phyloP scores from a whole-genome alignment of 768 basidiomycete genomes.

The Psilocybe cyanescens region DNA sequence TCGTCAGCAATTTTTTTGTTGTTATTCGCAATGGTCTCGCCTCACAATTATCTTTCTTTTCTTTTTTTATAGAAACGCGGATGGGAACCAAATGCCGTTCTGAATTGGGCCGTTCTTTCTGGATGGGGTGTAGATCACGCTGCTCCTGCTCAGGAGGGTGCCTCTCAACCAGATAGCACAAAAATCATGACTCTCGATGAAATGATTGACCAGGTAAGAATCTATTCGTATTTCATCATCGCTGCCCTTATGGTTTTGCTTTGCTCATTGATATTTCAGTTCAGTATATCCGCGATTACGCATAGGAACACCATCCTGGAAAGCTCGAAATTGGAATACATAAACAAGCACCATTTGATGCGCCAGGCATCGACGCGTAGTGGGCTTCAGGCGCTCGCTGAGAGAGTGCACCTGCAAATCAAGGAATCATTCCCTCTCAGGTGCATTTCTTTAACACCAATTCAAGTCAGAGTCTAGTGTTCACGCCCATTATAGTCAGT shows the following conservation, averaged over 20 bases:
- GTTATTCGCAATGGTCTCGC: conserved; percentile 19
- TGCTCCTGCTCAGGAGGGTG: conserved; percentile 19
- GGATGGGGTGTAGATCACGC: conserved; percentile 73
- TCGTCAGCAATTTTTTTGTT: conserved; percentile 56
- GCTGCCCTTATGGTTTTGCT: neutral
- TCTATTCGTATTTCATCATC: neutral
- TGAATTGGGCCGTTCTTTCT: conserved; percentile 95
- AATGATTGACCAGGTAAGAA: conserved; percentile 57
- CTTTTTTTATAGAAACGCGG: conserved; percentile 62
- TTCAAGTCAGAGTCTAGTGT: neutral
- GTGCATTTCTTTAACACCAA: conserved; percentile 32
- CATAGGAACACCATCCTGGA: conserved; percentile 87
- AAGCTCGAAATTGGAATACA: conserved; percentile 75
- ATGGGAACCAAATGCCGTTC: conserved; percentile 87
- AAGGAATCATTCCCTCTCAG: conserved; percentile 62
- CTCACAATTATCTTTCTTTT: neutral
- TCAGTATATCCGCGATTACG: conserved; percentile 77
- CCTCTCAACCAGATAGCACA: conserved; percentile 61
- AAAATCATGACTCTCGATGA: conserved; percentile 67
- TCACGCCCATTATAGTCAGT: conserved; percentile 33
- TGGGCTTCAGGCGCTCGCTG: conserved; percentile 57
- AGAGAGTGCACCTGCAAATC: conserved; percentile 55
- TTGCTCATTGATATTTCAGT: conserved; percentile 42
- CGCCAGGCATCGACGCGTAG: conserved; percentile 51
- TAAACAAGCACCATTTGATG: conserved; percentile 88